A percentile compares a stretch with the other conserved stretches of the same genome.
These are phyloP conservation scores for Solanum arcanum DNA, from an alignment of 257 asterid genomes.

Conservation along the genomic window DNA sequence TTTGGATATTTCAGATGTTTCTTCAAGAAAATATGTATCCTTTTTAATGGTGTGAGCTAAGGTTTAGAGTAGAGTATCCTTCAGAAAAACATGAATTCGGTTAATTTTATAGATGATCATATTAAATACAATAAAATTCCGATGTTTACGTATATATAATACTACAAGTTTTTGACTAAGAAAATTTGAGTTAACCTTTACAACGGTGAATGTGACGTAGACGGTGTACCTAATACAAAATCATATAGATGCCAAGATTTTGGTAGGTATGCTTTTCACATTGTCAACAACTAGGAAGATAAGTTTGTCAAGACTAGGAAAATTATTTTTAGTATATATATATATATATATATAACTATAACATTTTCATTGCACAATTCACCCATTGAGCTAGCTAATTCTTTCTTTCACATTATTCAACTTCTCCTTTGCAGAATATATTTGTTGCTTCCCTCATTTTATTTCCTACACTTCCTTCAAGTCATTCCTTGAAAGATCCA, in stretches of 20 bases:
- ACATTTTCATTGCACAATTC: constrained; percentile 2
- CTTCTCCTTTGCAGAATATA: constrained; percentile 16
- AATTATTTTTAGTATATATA: background rate
- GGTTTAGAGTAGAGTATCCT: background rate
- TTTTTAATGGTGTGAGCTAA: background rate
- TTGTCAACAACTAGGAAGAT: background rate
- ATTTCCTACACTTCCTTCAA: constrained; percentile 13
- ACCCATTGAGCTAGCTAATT: background rate
- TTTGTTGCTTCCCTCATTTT: constrained; percentile 3
- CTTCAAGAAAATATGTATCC: background rate
- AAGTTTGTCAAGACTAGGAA: background rate
- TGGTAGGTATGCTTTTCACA: background rate
- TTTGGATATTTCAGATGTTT: background rate
- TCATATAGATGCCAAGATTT: background rate
- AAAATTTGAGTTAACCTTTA: background rate
- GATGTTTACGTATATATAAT: background rate
- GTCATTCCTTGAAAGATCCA: background rate
- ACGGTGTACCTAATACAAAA: background rate
- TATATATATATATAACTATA: background rate
- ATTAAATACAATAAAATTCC: background rate
- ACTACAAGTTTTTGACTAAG: background rate
- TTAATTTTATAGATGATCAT: background rate
- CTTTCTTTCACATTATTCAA: background rate
- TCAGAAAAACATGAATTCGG: background rate
- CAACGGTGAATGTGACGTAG: too few species aligned